Evolutionary conservation across 768 basidiomycete genomes (phyloP), one percentile per base, ranked within the genome.

Genomic region (Mycena leptocephala): DNA sequence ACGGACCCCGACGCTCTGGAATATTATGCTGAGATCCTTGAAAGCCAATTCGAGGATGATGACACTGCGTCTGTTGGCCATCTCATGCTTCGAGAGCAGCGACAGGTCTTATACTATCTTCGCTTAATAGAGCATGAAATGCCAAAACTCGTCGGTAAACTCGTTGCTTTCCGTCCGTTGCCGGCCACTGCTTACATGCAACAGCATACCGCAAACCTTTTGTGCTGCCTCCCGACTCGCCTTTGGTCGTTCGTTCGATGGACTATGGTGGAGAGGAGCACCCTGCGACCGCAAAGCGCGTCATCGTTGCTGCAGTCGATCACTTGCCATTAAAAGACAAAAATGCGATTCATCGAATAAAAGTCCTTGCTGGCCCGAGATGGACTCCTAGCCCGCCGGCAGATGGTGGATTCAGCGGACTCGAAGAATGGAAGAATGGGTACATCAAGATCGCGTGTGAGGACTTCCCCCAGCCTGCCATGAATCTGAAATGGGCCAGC

Each of bases 401-500:
- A 20, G 93, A 95, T 77, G 90, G 93, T 39, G 96, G 96, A 2
- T 84, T 93, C 28, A 87, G 86, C 59, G 83, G 83, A 13, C 83
- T 90, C 53, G 87, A 87, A 58, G 84, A 82, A 13, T 91, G 89
- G 83, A 87, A 89, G 65, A 90, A 96, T 71, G 97, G 97, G 5
- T 97, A 91, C 85, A 88, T 99, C 84, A 97, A 97, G 87, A 95
- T 99, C 75, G 90, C 95, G 0, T 97, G 95, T 81, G 97, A 99
- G 80, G 92, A 95, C 84, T 98, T 96, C 84, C 92, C 93, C 9
- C 89, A 91, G 78, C 91, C 93, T 2, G 89, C 92, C 32, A 94
- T 95, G 95, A 99, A 99, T 84, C 87, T 98, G 80, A 98, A 97
- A 84, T 98, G 96, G 95, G 96, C 95, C 48, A 95, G 94, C 78